A percentile compares a stretch with the other conserved stretches of the same genome.
These are phyloP conservation scores for Cercospora canescens DNA, from an alignment of 2,329 filamentous ascomycete genomes.

Conservation along the genomic window DNA sequence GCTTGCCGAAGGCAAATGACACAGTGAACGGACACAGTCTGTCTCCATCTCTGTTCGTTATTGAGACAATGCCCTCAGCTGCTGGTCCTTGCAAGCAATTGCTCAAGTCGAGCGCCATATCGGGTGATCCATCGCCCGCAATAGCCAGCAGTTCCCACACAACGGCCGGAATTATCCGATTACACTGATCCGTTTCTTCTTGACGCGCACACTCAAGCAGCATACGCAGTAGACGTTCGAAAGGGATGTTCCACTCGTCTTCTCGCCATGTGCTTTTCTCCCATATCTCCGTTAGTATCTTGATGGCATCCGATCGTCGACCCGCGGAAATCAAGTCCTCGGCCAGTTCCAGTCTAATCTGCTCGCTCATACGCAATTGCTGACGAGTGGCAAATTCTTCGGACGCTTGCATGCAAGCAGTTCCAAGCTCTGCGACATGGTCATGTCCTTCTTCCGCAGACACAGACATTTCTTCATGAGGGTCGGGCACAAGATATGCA, in stretches of 20 bases:
- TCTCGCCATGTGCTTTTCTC: constrained; percentile 57
- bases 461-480: constrained; percentile 55
- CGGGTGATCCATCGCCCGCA: constrained; percentile 3
- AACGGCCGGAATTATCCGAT: constrained; percentile 52
- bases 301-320: constrained; percentile 53
- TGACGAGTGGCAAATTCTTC: constrained; percentile 53
- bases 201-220: constrained; percentile 53
- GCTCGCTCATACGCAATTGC: constrained; percentile 57
- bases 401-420: constrained; percentile 49
- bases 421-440: constrained; percentile 53
- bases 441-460: constrained; percentile 48
- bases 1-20: constrained; percentile 54
- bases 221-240: constrained; percentile 54
- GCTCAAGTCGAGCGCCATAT: constrained; percentile 13
- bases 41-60: constrained; percentile 24
- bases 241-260: constrained; percentile 60
- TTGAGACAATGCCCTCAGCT: constrained; percentile 10
- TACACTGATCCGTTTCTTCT: constrained; percentile 36
- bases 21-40: constrained; percentile 45
- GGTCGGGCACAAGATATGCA: constrained; percentile 60
- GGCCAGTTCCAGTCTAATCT: constrained; percentile 56
- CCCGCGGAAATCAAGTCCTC: constrained; percentile 54
- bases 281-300: constrained; percentile 57
- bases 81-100: constrained; percentile 23
- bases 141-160: constrained; percentile 56